Percentiles rank a stretch among this genome's conserved stretches.
These are phyloP conservation scores for Glebionis coronaria DNA, from an alignment of 129 eudicot species.

Conservation along the genomic window DNA sequence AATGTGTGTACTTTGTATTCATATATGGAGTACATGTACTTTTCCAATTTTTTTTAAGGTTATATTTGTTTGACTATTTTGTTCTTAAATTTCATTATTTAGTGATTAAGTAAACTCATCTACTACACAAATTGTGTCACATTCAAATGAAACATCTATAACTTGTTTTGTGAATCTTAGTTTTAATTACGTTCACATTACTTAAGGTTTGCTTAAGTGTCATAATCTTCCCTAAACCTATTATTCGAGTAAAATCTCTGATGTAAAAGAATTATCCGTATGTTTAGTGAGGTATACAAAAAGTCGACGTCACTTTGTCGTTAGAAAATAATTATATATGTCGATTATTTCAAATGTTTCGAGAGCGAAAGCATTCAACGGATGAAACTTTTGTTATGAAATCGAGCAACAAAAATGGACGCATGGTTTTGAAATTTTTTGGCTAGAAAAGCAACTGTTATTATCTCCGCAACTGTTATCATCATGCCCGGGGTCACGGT, in stretches of 20 bases:
- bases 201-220: background rate
- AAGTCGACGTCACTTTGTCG: background rate
- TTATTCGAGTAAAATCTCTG: background rate
- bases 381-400: too few species aligned
- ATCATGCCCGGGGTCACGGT: too few species aligned
- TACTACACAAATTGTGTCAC: conserved; percentile 3
- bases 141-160: conserved; percentile 21
- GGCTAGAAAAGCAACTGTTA: too few species aligned
- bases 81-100: background rate
- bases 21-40: too few species aligned
- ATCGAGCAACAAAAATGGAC: too few species aligned
- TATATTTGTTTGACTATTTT: conserved; percentile 3
- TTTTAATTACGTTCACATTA: conserved; percentile 15
- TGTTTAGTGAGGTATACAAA: background rate
- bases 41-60: background rate
- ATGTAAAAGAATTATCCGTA: background rate
- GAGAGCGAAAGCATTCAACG: too few species aligned
- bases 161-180: background rate
- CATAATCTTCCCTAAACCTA: background rate
- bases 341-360: too few species aligned
- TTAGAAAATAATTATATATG: too few species aligned
- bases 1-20: too few species aligned
- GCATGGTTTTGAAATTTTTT: too few species aligned
- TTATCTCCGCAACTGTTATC: too few species aligned
- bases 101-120: background rate